A percentile compares a stretch with the other conserved stretches of the same genome.
Conservation (phyloP, 2,329 filamentous ascomycete genomes). For the Alternaria novae-zelandiae region DNA sequence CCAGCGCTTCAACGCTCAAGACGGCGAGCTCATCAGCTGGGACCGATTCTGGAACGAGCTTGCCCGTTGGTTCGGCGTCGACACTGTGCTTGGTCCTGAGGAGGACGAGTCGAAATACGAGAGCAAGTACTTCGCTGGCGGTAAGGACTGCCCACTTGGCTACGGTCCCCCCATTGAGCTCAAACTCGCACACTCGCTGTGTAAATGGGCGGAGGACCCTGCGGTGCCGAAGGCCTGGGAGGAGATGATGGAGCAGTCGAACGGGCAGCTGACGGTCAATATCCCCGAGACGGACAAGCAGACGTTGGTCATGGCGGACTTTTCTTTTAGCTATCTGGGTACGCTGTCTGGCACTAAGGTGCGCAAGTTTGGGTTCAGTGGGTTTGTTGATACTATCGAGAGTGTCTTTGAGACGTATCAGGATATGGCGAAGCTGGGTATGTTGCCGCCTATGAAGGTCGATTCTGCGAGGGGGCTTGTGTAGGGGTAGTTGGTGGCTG, state of each 20-base stretch:
- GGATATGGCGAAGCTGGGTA: conserved; percentile 15
- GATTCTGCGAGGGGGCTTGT: conserved; percentile 5
- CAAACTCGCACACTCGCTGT: background rate
- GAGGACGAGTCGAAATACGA: background rate
- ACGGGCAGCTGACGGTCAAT: conserved; percentile 9
- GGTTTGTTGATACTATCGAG: conserved; percentile 16
- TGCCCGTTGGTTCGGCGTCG: conserved; percentile 14
- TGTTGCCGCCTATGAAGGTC: conserved; percentile 14
- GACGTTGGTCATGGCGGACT: conserved; percentile 11
- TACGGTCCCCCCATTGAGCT: conserved; percentile 8
- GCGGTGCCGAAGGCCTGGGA: background rate
- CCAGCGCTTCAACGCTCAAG: conserved; percentile 12
- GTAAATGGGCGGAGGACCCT: conserved; percentile 3
- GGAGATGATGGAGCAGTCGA: conserved; percentile 13
- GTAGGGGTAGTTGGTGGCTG: background rate
- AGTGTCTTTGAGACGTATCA: conserved; percentile 20
- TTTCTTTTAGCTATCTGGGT: conserved; percentile 3
- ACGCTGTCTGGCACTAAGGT: conserved; percentile 13
- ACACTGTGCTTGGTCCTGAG: background rate
- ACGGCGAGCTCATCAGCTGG: conserved; percentile 3
- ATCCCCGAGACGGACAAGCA: conserved; percentile 2
- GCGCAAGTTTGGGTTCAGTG: conserved; percentile 15
- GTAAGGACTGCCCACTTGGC: conserved; percentile 9
- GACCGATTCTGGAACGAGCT: conserved; percentile 19
- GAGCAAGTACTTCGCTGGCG: background rate